phyloP scores from a whole-genome alignment of 192 early-diverging fungal species.

The Coemansia brasiliensis region DNA sequence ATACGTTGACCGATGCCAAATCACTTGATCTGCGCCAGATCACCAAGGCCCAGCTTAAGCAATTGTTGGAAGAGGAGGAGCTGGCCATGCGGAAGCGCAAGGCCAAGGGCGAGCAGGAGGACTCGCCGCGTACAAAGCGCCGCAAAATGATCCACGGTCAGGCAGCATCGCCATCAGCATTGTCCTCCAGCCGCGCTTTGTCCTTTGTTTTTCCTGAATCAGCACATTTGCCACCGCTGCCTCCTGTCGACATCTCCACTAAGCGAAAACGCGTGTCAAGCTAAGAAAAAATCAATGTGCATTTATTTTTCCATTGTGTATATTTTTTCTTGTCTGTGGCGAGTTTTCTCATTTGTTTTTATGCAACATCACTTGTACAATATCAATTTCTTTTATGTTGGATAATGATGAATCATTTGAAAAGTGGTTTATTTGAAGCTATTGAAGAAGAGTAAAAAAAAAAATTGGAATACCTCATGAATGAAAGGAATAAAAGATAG shows the following conservation, averaged over 20 bases:
- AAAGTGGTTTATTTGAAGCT: not conserved
- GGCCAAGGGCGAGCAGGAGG: slow-evolving; percentile 29
- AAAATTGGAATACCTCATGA: not conserved
- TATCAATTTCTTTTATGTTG: not conserved
- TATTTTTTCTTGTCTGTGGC: not conserved
- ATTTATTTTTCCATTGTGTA: not conserved
- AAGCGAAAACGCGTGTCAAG: slow-evolving; percentile 14
- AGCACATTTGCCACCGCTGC: slow-evolving; percentile 5
- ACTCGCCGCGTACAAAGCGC: slow-evolving; percentile 42
- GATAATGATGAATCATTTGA: not conserved
- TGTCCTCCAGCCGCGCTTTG: not conserved
- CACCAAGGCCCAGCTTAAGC: slow-evolving; percentile 8
- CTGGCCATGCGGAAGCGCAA: slow-evolving; percentile 25
- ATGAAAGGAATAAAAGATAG: no score
- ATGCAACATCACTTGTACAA: not conserved
- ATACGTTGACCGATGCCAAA: slow-evolving; percentile 8
- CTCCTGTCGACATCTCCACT: not conserved
- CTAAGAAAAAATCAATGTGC: not conserved
- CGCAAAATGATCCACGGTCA: slow-evolving; percentile 41
- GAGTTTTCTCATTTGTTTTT: not conserved
- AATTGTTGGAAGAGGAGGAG: not conserved
- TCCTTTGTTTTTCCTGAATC: slow-evolving; percentile 1
- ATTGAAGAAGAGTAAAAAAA: no score
- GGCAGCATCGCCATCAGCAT: not conserved
- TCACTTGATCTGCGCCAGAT: not conserved